phyloP scores from a whole-genome alignment of 257 asterid genomes.

The Ajuga chamaepitys region DNA sequence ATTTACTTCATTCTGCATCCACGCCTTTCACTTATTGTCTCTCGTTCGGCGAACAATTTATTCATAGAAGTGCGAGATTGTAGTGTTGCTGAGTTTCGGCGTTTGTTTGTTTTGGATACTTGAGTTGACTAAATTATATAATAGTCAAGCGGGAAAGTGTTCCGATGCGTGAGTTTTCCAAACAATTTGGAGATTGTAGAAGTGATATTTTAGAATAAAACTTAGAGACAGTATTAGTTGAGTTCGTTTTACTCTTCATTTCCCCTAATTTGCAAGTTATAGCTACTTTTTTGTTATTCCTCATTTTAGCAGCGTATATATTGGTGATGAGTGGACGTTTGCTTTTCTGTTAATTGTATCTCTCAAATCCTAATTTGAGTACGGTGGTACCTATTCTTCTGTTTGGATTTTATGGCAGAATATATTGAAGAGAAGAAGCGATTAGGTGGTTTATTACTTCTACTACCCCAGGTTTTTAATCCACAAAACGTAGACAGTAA shows the following conservation, averaged over 20 bases:
- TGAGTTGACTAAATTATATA: conserved; percentile 8
- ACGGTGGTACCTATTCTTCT: conserved; percentile 9
- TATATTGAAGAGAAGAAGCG: conserved; percentile 71
- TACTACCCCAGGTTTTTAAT: conserved; percentile 66
- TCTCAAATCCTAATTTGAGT: conserved; percentile 3
- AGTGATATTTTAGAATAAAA: not conserved
- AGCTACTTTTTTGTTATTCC: not conserved
- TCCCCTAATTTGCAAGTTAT: not conserved
- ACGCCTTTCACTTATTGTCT: not conserved
- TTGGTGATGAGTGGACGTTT: not conserved
- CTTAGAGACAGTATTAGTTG: not conserved
- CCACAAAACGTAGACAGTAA: conserved; percentile 36
- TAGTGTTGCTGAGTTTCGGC: not conserved
- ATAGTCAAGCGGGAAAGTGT: conserved; percentile 17
- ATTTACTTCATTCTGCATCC: conserved; percentile 5
- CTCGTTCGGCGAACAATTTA: not conserved
- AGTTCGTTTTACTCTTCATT: conserved; percentile 4
- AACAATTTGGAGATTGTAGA: conserved; percentile 9
- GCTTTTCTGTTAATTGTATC: conserved; percentile 10
- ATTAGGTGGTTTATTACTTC: conserved; percentile 77
- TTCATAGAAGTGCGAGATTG: not conserved
- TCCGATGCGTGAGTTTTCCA: conserved; percentile 6
- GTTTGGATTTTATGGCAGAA: conserved; percentile 43
- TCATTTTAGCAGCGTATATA: not conserved
- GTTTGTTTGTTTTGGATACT: conserved; percentile 6